These are phyloP conservation scores for Nicotiana tabacum DNA, from an alignment of 257 asterid species.

Conservation along the genomic window DNA sequence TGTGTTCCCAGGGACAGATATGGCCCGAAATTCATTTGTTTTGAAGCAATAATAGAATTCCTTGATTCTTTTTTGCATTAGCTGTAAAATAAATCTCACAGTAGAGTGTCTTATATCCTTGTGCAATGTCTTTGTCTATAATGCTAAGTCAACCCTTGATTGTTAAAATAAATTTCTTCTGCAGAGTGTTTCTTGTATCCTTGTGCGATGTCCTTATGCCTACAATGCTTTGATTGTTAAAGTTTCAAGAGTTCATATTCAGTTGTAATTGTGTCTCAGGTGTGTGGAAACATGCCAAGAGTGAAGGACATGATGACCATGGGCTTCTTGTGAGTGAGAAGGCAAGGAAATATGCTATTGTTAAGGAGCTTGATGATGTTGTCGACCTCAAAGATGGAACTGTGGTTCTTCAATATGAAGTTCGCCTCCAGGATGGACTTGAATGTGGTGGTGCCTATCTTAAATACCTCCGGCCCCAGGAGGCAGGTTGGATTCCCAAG, in stretches of 20 bases:
- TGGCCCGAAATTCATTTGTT: background rate
- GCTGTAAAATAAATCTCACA: background rate
- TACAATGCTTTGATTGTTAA: background rate
- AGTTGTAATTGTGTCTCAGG: slow-evolving; percentile 34
- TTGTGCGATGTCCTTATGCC: too few relatives aligned
- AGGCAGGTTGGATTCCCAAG: slow-evolving; percentile 76
- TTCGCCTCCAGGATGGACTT: slow-evolving; percentile 88
- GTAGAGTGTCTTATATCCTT: background rate
- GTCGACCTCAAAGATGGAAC: slow-evolving; percentile 67
- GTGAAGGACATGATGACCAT: slow-evolving; percentile 87
- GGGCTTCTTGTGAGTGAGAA: slow-evolving; percentile 90
- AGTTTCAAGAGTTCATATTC: background rate
- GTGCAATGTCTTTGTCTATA: background rate
- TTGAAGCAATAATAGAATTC: background rate
- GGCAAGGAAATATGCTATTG: slow-evolving; percentile 85
- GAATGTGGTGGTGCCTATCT: slow-evolving; percentile 98
- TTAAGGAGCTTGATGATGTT: slow-evolving; percentile 66
- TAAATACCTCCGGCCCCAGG: slow-evolving; percentile 93
- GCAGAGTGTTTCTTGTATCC: too few relatives aligned
- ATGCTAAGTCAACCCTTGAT: background rate
- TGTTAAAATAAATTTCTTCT: background rate
- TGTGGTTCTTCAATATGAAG: slow-evolving; percentile 78
- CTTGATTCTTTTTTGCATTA: background rate
- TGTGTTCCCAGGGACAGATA: background rate
- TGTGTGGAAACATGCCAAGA: slow-evolving; percentile 90